Evolutionary conservation across 1,284 basidiomycete genomes (phyloP).

Genomic region (Sanguinoderma infundibulare): DNA sequence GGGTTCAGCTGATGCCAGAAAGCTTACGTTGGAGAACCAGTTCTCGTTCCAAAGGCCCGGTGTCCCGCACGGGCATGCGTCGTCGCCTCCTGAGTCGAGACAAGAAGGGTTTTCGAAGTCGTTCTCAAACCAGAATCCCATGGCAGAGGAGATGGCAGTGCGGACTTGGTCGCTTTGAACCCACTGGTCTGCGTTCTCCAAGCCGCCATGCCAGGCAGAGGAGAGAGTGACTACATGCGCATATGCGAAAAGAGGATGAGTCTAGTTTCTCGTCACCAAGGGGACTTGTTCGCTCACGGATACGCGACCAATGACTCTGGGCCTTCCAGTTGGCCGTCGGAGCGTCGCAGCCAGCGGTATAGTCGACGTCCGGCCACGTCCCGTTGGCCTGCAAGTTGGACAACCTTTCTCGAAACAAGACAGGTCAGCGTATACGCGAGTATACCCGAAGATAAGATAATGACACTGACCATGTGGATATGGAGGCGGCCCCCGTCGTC

Average conservation of each 20-base stretch:
- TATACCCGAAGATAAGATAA: not conserved
- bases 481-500: conserved; percentile 26
- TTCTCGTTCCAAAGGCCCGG: conserved; percentile 70
- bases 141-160: conserved; percentile 49
- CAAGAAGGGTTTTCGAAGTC: conserved; percentile 60
- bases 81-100: conserved; percentile 54
- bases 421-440: not conserved
- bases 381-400: conserved; percentile 48
- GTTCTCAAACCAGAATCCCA: conserved; percentile 68
- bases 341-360: conserved; percentile 59
- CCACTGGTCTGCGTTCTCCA: conserved; percentile 43
- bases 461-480: conserved; percentile 32
- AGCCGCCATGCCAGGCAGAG: conserved; percentile 59
- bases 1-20: not conserved
- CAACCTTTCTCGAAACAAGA: conserved; percentile 39
- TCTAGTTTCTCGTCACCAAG: not conserved
- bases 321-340: conserved; percentile 71
- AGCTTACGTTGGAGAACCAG: conserved; percentile 59
- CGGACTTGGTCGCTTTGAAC: conserved; percentile 44
- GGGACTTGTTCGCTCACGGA: conserved; percentile 43
- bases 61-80: conserved; percentile 57
- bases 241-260: not conserved
- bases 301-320: conserved; percentile 59
- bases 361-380: conserved; percentile 61
- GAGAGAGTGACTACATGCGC: conserved; percentile 46